Percentiles rank a stretch among this genome's conserved stretches.
Evolutionary conservation across 805 yeast species (phyloP).

Genomic region (Pichia kluyveri): DNA sequence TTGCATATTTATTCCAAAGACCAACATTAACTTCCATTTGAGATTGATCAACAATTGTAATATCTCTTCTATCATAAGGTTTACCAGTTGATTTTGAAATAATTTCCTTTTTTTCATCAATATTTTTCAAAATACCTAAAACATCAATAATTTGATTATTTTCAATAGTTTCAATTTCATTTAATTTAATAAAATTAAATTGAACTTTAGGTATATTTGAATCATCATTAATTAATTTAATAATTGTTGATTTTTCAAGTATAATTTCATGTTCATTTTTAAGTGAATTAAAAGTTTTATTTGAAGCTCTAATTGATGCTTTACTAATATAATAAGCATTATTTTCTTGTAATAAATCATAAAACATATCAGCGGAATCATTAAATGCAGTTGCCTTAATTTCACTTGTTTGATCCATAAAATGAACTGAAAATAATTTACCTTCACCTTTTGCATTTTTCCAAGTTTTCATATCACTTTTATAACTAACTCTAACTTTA

Average conservation of each 20-base stretch:
- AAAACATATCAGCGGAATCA: slow-evolving; percentile 72
- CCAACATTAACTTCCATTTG: slow-evolving; percentile 71
- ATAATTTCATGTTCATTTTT: slow-evolving; percentile 82
- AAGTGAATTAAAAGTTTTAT: slow-evolving; percentile 76
- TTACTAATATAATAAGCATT: slow-evolving; percentile 78
- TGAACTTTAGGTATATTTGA: slow-evolving; percentile 68
- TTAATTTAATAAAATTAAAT: slow-evolving; percentile 66
- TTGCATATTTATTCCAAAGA: slow-evolving; percentile 84
- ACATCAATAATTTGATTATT: slow-evolving; percentile 74
- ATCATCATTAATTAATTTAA: slow-evolving; percentile 54
- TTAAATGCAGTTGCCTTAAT: slow-evolving; percentile 93
- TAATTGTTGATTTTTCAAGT: slow-evolving; percentile 68
- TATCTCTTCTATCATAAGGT: slow-evolving; percentile 87
- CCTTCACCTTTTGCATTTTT: slow-evolving; percentile 83
- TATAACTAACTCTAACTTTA: slow-evolving; percentile 83
- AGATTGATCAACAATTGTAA: slow-evolving; percentile 77
- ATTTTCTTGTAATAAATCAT: slow-evolving; percentile 75
- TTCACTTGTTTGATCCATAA: slow-evolving; percentile 91
- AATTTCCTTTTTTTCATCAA: slow-evolving; percentile 67
- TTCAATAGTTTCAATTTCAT: slow-evolving; percentile 56
- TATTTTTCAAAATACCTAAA: slow-evolving; percentile 74
- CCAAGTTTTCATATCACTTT: slow-evolving; percentile 84
- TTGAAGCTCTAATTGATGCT: slow-evolving; percentile 74
- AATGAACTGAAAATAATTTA: slow-evolving; percentile 76
- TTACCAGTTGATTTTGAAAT: slow-evolving; percentile 83